phyloP scores from a whole-genome alignment of 371 early-diverging fungal species.

The Circinella minor region DNA sequence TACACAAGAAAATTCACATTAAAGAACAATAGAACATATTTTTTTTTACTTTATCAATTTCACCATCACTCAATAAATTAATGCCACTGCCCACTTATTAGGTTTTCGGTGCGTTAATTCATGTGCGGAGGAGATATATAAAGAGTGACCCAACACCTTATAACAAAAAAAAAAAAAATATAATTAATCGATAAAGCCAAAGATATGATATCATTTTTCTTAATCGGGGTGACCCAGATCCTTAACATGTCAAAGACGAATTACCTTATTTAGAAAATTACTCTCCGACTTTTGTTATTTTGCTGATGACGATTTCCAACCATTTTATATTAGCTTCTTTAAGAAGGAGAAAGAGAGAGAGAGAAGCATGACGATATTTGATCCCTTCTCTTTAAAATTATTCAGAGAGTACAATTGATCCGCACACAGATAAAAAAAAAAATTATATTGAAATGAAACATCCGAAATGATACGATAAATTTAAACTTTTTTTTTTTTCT shows the following conservation, averaged over 20 bases:
- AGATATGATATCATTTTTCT: conserved; percentile 7
- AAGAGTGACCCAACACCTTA: background rate
- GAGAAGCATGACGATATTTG: too few relatives aligned
- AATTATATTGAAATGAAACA: background rate
- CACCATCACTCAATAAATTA: background rate
- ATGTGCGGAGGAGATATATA: too few relatives aligned
- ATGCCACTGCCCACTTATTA: background rate
- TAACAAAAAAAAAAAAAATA: too few relatives aligned
- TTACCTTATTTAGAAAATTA: background rate
- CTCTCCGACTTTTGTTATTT: background rate
- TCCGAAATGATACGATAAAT: background rate
- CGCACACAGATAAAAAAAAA: background rate
- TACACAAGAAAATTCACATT: background rate
- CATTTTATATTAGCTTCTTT: too few relatives aligned
- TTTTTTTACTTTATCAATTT: background rate
- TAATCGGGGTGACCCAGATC: background rate
- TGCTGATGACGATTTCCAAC: background rate
- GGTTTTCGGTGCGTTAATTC: background rate
- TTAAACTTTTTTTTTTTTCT: background rate
- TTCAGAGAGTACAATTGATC: background rate
- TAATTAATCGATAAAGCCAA: background rate
- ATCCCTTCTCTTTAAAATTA: too few relatives aligned
- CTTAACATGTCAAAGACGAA: background rate
- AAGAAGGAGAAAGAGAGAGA: too few relatives aligned
- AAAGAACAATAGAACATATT: background rate